These are phyloP conservation scores for Dothideomycetidae sp. DNA, from an alignment of 2,329 filamentous ascomycete species.

Conservation along the genomic window DNA sequence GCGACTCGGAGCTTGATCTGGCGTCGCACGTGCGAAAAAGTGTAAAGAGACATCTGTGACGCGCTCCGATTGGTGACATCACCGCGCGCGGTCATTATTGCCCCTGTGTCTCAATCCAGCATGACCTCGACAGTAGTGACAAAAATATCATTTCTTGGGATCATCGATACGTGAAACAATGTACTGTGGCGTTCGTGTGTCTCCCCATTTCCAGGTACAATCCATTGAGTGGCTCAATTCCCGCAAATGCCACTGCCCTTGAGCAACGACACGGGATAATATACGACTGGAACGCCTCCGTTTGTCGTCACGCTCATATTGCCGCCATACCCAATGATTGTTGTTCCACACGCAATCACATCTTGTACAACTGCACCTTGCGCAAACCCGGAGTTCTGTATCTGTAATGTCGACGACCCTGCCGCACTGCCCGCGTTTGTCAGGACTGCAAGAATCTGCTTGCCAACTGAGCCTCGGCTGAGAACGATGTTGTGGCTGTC, in stretches of 20 bases:
- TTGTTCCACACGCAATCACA: conserved; percentile 23
- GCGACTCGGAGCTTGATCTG: too few relatives aligned
- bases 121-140: too few relatives aligned
- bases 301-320: conserved; percentile 23
- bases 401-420: conserved; percentile 15
- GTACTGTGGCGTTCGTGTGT: too few relatives aligned
- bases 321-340: conserved; percentile 18
- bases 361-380: conserved; percentile 24
- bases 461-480: conserved; percentile 29
- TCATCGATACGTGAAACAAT: too few relatives aligned
- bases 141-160: too few relatives aligned
- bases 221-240: too few relatives aligned
- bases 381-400: conserved; percentile 18
- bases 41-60: too few relatives aligned
- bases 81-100: too few relatives aligned
- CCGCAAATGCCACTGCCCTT: conserved; percentile 13
- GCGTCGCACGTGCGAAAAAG: too few relatives aligned
- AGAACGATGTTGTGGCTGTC: conserved; percentile 32
- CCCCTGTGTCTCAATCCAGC: too few relatives aligned
- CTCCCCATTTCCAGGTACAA: too few relatives aligned
- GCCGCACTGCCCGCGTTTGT: conserved; percentile 20
- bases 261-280: conserved; percentile 18
- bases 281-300: conserved; percentile 23
- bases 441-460: conserved; percentile 26
- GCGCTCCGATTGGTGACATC: too few relatives aligned